A percentile compares a stretch with the other conserved stretches of the same genome.
Evolutionary conservation across 2,329 filamentous ascomycete genomes (phyloP).

Genomic region (Lasiodiplodia citricola): DNA sequence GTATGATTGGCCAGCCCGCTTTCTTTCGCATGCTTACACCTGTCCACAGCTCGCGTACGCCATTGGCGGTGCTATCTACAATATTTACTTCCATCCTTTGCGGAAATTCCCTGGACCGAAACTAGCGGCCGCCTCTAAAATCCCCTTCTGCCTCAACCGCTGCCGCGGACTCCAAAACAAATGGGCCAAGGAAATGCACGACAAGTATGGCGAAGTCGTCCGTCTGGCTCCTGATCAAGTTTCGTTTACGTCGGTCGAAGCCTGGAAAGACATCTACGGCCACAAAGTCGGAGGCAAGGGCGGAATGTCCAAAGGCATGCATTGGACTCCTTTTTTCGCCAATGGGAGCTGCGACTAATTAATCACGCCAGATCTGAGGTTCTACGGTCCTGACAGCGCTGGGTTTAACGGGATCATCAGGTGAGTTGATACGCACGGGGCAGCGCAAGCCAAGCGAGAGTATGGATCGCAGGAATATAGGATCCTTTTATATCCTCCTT

Average conservation of each 20-base stretch:
- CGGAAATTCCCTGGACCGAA: conserved; percentile 27
- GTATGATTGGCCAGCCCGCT: not conserved
- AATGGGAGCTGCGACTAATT: not conserved
- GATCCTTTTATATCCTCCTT: not conserved
- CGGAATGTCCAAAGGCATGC: conserved; percentile 19
- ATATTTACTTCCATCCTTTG: conserved; percentile 26
- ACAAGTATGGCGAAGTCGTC: conserved; percentile 26
- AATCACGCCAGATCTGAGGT: conserved; percentile 12
- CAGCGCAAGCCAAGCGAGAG: not conserved
- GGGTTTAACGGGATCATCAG: conserved; percentile 19
- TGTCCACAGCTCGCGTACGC: not conserved
- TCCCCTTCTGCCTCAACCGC: conserved; percentile 12
- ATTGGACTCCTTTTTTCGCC: not conserved
- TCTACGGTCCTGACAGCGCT: conserved; percentile 19
- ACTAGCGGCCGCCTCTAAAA: conserved; percentile 12
- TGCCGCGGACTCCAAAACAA: not conserved
- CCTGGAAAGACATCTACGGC: conserved; percentile 29
- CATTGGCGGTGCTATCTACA: conserved; percentile 15
- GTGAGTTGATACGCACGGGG: not conserved
- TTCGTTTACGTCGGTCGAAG: conserved; percentile 23
- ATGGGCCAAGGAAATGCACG: conserved; percentile 13
- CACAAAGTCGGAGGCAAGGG: conserved; percentile 25
- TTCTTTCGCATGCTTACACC: not conserved
- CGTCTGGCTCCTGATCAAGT: conserved; percentile 25
- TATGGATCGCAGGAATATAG: not conserved